Conservation (phyloP, 208 protist species). For the Crithidia acanthocephali region DNA sequence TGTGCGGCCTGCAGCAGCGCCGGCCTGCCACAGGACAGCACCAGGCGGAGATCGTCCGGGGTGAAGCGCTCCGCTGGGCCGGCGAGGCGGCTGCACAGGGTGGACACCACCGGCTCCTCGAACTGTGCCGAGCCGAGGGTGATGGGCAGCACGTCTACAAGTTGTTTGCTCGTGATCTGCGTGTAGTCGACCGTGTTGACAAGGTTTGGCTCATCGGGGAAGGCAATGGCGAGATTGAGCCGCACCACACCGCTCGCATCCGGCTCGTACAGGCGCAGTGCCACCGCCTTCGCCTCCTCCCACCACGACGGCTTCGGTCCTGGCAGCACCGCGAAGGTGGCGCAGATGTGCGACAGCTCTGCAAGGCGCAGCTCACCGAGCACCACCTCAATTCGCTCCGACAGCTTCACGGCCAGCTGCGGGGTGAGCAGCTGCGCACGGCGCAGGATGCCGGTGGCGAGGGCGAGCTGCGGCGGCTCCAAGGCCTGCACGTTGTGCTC, state of each 20-base stretch:
- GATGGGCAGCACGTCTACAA: constrained; percentile 72
- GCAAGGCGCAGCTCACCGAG: constrained; percentile 78
- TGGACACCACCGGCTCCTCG: constrained; percentile 44
- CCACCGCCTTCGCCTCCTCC: constrained; percentile 72
- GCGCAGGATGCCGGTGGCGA: constrained; percentile 81
- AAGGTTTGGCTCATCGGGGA: constrained; percentile 60
- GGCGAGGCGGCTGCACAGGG: constrained; percentile 55
- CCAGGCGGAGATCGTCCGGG: constrained; percentile 65
- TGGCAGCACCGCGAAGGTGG: constrained; percentile 67
- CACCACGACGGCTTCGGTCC: constrained; percentile 58
- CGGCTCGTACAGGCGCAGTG: constrained; percentile 45
- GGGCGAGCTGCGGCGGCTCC: constrained; percentile 78
- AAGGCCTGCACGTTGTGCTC: constrained; percentile 47
- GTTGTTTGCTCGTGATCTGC: constrained; percentile 61
- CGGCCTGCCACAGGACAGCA: constrained; percentile 48
- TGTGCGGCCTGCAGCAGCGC: constrained; percentile 48
- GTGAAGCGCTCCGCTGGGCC: constrained; percentile 50
- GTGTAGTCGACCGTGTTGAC: constrained; percentile 57
- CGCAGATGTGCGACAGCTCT: constrained; percentile 87
- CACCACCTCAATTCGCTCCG: constrained; percentile 68
- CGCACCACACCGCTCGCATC: constrained; percentile 46
- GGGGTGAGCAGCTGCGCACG: constrained; percentile 68
- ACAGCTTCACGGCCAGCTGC: constrained; percentile 51
- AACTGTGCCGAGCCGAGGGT: constrained; percentile 35
- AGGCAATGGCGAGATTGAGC: constrained; percentile 73